A percentile compares a stretch with the other conserved stretches of the same genome.
phyloP scores from a whole-genome alignment of 345 rosid genomes.

The Sisymbrium altissimum region DNA sequence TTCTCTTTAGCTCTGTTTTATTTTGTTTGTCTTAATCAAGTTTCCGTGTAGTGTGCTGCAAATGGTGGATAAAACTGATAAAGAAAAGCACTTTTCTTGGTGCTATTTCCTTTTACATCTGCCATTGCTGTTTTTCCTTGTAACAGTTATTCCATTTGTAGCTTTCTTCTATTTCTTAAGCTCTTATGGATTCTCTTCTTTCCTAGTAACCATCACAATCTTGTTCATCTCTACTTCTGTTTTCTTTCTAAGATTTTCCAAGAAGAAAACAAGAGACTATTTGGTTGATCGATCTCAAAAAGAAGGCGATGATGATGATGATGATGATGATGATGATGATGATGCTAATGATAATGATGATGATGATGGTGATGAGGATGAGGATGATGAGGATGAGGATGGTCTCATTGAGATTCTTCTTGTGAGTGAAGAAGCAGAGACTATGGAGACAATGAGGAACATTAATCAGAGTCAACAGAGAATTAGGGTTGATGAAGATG shows the following conservation, averaged over 20 bases:
- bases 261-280: neutral
- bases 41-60: conserved; percentile 9
- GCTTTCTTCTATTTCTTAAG: conserved; percentile 9
- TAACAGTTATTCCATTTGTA: neutral
- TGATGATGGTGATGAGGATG: conserved; percentile 13
- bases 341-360: conserved; percentile 9
- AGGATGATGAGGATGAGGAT: conserved; percentile 18
- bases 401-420: conserved; percentile 31
- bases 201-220: conserved; percentile 8
- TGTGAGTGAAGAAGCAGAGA: conserved; percentile 9
- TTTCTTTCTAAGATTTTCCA: conserved; percentile 1
- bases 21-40: neutral
- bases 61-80: conserved; percentile 19
- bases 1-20: conserved; percentile 6
- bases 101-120: conserved; percentile 19
- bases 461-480: conserved; percentile 2
- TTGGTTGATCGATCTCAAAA: conserved; percentile 14
- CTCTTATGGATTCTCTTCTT: conserved; percentile 11
- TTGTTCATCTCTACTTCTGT: conserved; percentile 9
- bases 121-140: conserved; percentile 18
- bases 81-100: conserved; percentile 24
- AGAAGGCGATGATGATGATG: conserved; percentile 12
- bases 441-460: conserved; percentile 7
- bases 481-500: neutral
- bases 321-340: conserved; percentile 18